phyloP scores from a whole-genome alignment of 23 red algal species.

The Gracilaria caudata region DNA sequence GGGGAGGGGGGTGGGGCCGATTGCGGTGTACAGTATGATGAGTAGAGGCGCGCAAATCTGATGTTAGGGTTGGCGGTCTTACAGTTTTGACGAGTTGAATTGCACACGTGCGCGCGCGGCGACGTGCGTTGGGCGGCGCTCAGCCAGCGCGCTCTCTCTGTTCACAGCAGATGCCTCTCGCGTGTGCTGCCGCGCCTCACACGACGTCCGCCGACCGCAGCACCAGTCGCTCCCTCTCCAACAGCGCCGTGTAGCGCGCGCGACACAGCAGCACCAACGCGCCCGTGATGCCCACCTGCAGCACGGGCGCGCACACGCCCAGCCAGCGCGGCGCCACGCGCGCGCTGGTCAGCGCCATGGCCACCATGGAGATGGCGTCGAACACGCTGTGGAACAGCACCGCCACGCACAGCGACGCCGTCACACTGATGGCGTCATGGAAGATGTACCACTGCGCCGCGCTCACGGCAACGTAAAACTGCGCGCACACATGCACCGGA shows the following conservation, averaged over 20 bases:
- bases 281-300: slow-evolving; percentile 14
- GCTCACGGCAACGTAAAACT: slow-evolving; percentile 47
- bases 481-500: slow-evolving; percentile 64
- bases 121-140: too few species aligned
- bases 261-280: slow-evolving; percentile 29
- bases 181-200: too few species aligned
- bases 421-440: slow-evolving; percentile 3
- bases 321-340: slow-evolving; percentile 3
- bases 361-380: slow-evolving; percentile 47
- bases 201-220: neutral
- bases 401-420: slow-evolving; percentile 15
- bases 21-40: too few species aligned
- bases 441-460: slow-evolving; percentile 50
- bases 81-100: too few species aligned
- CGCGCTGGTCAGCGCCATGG: neutral
- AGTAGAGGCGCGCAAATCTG: too few species aligned
- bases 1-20: too few species aligned
- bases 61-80: too few species aligned
- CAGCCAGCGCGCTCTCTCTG: too few species aligned
- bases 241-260: slow-evolving; percentile 30
- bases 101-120: too few species aligned
- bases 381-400: slow-evolving; percentile 59
- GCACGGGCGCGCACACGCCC: neutral
- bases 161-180: too few species aligned
- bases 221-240: slow-evolving; percentile 37